phyloP scores from a whole-genome alignment of 1,139 yeast genomes.

The Suhomyces maxii region DNA sequence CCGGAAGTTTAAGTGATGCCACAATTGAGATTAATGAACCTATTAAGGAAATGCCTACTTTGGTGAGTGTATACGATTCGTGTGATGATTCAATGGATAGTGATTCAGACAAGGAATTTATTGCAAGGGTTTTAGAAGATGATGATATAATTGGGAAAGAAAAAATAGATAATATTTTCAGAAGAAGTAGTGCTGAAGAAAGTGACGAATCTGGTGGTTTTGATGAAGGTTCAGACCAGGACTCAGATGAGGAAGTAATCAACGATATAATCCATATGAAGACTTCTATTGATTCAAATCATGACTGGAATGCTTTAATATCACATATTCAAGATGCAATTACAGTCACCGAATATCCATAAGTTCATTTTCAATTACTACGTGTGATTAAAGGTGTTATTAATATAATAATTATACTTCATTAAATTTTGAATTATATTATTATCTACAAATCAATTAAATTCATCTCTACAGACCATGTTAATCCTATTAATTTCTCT shows the following conservation, averaged over 20 bases:
- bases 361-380: too few species aligned
- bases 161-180: conserved; percentile 2
- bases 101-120: conserved; percentile 4
- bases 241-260: conserved; percentile 10
- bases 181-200: neutral
- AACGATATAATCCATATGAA: neutral
- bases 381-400: too few species aligned
- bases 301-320: conserved; percentile 19
- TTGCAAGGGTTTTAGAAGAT: neutral
- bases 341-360: conserved; percentile 1
- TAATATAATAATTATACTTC: too few species aligned
- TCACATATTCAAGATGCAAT: conserved; percentile 19
- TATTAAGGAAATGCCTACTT: neutral
- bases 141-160: neutral
- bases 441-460: too few species aligned
- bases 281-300: neutral
- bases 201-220: conserved; percentile 21
- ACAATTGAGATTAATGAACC: conserved; percentile 1
- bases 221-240: conserved; percentile 24
- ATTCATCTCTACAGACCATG: too few species aligned
- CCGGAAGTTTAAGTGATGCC: conserved; percentile 6
- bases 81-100: neutral
- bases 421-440: too few species aligned
- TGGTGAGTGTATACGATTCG: neutral
- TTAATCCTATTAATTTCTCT: too few species aligned